Evolutionary conservation across 1,284 basidiomycete genomes (phyloP), one percentile per base, ranked within the genome.

Genomic region (Exobasidium rhododendri): DNA sequence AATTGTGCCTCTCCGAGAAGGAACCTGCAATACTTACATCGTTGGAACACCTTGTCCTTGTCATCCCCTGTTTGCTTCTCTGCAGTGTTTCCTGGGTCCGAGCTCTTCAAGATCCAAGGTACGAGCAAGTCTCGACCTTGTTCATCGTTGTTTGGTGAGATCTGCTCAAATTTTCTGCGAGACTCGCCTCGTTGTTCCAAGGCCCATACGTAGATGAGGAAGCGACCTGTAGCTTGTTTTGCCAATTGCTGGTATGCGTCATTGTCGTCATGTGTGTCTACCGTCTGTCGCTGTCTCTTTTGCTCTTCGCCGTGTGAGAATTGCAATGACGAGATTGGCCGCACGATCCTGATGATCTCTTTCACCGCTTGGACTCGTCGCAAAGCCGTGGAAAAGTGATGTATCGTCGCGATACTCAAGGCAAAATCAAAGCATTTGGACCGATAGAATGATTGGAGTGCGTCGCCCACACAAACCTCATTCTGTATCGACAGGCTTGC

Each of bases 161-260:
- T 54, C 17, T 57, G 32, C 40, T 77, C 68, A 55, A 78, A 77
- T 13, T 73, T 65, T 10, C 76, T 61, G 32, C 75, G 67, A 30
- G 68, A 69, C 47, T 74, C 64, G 28, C 72, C 71, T 43, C 94
- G 92, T 82, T 99, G 96, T 76, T 97, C 93, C 58, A 90, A 86
- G 0, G 94, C 94, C 96, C 96, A 99, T n/a, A 97, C 96, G 73
- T 96, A 97, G 72, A 98, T 88, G 68, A 99, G 83, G 61, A 93
- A 84, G 5, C 91, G 86, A 10, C 91, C 89, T 17, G 40, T 35
- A 13, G 22, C 35, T 29, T 17, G 30, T 13, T 22, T 17, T 26
- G 17, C 11, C 2, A 13, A 7, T 2, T 14, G 35, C 11, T 47
- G 24, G 20, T 30, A 24, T 1, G 14, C 46, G 28, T 53, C 52